A percentile compares a stretch with the other conserved stretches of the same genome.
These are phyloP conservation scores for Neonectria ditissima DNA, from an alignment of 2,329 filamentous ascomycete genomes.

Conservation along the genomic window DNA sequence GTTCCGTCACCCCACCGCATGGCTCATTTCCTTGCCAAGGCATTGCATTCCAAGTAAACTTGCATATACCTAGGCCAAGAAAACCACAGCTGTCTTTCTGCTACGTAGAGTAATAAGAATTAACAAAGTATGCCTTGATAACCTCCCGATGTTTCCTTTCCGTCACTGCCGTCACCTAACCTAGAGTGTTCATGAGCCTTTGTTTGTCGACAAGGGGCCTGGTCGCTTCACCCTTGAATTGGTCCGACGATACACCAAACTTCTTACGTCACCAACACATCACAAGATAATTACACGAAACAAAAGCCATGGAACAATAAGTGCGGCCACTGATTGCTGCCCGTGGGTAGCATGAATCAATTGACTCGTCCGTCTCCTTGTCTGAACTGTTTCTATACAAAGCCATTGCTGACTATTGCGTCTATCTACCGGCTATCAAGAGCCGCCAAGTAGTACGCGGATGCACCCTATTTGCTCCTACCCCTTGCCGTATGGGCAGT, in stretches of 20 bases:
- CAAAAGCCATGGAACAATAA: not conserved
- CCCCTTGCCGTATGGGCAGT: conserved; percentile 6
- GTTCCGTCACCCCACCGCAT: no score
- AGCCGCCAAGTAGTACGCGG: conserved; percentile 2
- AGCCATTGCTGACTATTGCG: conserved; percentile 39
- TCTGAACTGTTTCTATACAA: conserved; percentile 29
- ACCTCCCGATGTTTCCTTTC: not conserved
- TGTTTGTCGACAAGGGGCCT: not conserved
- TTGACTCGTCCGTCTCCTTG: conserved; percentile 25
- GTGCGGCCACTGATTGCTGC: conserved; percentile 12
- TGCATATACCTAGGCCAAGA: no score
- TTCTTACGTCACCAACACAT: not conserved
- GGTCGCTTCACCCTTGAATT: not conserved
- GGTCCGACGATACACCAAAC: not conserved
- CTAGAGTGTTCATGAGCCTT: not conserved
- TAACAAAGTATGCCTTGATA: not conserved
- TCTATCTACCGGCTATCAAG: conserved; percentile 39
- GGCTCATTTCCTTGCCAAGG: no score
- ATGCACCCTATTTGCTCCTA: conserved; percentile 7
- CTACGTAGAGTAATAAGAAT: no score
- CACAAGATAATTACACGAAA: not conserved
- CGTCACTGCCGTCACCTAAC: not conserved
- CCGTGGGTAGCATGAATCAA: conserved; percentile 20
- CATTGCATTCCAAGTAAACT: no score
- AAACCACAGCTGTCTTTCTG: no score